Base-by-base conservation (phyloP, 371 early-diverging fungal species). In the Syncephalastrum contaminatum region DNA sequence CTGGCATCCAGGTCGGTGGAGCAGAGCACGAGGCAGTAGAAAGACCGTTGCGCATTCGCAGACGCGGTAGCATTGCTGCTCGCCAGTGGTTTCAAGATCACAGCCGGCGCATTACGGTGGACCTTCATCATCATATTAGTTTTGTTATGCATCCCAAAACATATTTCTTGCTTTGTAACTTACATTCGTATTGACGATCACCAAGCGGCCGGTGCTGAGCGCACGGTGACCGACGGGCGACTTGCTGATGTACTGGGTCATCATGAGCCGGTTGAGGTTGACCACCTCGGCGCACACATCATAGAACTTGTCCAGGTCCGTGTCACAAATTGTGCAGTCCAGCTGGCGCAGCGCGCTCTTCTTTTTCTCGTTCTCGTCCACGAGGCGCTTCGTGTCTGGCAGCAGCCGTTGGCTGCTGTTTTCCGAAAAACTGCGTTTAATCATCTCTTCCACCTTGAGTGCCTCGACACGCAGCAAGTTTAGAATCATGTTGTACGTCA, bases 401-500 rank as follows among this genome's bases (percentile, higher is more conserved):
- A 94, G 70, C 25, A 84, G 61, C 57, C 88, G 86, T 71, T 96
- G 96, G 4, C 84, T 75, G 14, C 78, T 70, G 66, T 93, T 90
- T 64, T 97, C 97, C 12, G 92, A 94, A 83, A 99, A 99, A 70
- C 93, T 92, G 52, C 97, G 90, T 60, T 95, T 95, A 67, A 99
- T 96, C 88, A 99, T 93, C 59, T 98, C 99, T 59, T 98, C 95
- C 2, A 99, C 98, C 51, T 95, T 92, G 30, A 99, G 82, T 3
- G 96, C 95, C 62, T 99, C 98, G 2, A 98, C 95, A 51, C 99
- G 89, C 56, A 99, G 83, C 52, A 99, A 70, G 62, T 98, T 99
- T 16, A 99, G 70, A 41, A 99, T 96, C 98, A 99, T 99, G 59
- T 96, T 98, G 77, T 99, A 99, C 0, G 99, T 97, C 50, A 99